Conservation (phyloP, 1,284 basidiomycete genomes). For the Sporisorium exsertum region DNA sequence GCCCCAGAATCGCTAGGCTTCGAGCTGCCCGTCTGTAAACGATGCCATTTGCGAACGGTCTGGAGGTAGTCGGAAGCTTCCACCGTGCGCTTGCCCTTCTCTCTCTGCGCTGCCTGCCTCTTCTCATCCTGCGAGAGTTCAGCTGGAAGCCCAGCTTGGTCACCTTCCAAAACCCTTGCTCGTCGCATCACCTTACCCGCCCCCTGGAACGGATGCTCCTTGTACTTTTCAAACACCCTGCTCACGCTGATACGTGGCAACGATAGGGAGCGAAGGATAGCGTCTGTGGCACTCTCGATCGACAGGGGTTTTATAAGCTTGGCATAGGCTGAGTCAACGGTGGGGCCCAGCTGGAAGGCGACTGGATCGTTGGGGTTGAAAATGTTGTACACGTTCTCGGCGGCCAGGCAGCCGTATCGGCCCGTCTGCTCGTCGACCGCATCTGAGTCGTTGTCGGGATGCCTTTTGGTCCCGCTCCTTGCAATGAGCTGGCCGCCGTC, state of each 20-base stretch:
- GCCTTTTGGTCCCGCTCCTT: slow-evolving; percentile 71
- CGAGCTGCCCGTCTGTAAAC: slow-evolving; percentile 11
- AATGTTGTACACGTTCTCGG: slow-evolving; percentile 72
- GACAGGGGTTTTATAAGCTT: slow-evolving; percentile 68
- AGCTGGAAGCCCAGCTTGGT: slow-evolving; percentile 4
- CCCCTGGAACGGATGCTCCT: slow-evolving; percentile 48
- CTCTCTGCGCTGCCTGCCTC: slow-evolving; percentile 13
- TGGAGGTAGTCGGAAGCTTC: slow-evolving; percentile 39
- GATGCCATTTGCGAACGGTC: slow-evolving; percentile 43
- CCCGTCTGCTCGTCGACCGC: slow-evolving; percentile 70
- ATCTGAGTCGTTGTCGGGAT: slow-evolving; percentile 67
- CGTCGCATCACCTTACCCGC: slow-evolving; percentile 36
- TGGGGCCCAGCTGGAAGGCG: slow-evolving; percentile 69
- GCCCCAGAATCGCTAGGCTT: not conserved
- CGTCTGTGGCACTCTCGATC: slow-evolving; percentile 65
- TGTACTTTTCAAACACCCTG: slow-evolving; percentile 62
- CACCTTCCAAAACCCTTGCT: slow-evolving; percentile 17
- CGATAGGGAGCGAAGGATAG: slow-evolving; percentile 63
- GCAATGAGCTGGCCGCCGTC: slow-evolving; percentile 74
- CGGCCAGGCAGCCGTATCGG: slow-evolving; percentile 73
- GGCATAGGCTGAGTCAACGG: slow-evolving; percentile 69
- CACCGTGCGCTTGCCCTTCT: slow-evolving; percentile 21
- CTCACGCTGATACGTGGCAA: slow-evolving; percentile 65
- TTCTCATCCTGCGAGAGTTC: slow-evolving; percentile 19
- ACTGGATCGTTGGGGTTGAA: slow-evolving; percentile 70